phyloP scores from a whole-genome alignment of 1,284 basidiomycete species.

The Ustilago shanxiensis region DNA sequence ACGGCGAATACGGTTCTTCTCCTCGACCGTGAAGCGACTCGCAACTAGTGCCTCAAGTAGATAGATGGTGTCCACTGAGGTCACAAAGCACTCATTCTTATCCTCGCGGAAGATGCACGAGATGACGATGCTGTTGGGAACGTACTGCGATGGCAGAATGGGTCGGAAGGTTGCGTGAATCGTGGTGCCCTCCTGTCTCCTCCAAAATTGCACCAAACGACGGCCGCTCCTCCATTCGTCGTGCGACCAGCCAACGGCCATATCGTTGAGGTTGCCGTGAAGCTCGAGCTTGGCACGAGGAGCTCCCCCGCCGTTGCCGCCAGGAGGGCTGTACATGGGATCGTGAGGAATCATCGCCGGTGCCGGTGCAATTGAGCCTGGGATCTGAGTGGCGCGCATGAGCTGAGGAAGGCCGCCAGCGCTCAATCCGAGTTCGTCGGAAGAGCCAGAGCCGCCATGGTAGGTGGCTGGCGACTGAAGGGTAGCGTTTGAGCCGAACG shows the following conservation, averaged over 20 bases:
- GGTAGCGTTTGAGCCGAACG: conserved; percentile 31
- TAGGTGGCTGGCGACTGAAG: conserved; percentile 39
- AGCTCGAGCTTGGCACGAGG: conserved; percentile 66
- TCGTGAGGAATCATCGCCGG: conserved; percentile 31
- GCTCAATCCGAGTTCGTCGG: conserved; percentile 37
- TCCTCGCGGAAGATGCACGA: conserved; percentile 92
- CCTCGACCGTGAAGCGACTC: conserved; percentile 87
- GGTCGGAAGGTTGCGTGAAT: conserved; percentile 73
- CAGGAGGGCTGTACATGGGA: conserved; percentile 51
- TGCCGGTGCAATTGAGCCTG: conserved; percentile 28
- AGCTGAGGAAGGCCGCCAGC: conserved; percentile 45
- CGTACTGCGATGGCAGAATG: conserved; percentile 71
- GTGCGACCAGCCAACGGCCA: conserved; percentile 74
- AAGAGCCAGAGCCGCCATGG: conserved; percentile 34
- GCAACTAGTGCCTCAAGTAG: conserved; percentile 89
- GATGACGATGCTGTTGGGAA: conserved; percentile 73
- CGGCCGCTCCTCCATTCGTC: conserved; percentile 73
- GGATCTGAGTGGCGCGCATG: conserved; percentile 50
- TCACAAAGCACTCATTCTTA: conserved; percentile 82
- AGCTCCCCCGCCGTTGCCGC: conserved; percentile 32
- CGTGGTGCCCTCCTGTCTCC: conserved; percentile 73
- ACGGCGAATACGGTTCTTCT: conserved; percentile 94
- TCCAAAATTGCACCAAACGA: conserved; percentile 74
- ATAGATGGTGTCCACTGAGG: conserved; percentile 94
- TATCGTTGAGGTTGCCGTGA: conserved; percentile 72